Conservation (phyloP, 208 protist species). For the Jaenimonas drosophilae region DNA sequence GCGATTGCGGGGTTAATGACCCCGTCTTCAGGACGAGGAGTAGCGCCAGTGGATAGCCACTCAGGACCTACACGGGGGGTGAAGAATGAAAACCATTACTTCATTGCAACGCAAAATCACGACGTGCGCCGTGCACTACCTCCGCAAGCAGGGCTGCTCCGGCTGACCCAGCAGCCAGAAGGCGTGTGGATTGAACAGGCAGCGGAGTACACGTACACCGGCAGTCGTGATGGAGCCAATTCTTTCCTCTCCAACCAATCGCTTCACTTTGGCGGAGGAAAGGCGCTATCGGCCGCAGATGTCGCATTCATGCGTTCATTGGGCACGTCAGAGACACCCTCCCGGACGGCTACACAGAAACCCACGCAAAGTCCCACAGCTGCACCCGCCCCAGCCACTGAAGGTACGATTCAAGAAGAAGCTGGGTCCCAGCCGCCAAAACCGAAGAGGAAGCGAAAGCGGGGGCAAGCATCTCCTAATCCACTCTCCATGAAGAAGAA, state of each 20-base stretch:
- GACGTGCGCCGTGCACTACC: constrained; percentile 53
- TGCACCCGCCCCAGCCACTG: background rate
- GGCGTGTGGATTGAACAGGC: constrained; percentile 64
- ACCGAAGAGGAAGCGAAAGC: constrained; percentile 5
- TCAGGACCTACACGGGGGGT: background rate
- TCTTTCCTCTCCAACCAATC: too few relatives aligned
- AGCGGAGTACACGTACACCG: constrained; percentile 37
- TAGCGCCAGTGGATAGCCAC: background rate
- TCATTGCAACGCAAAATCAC: constrained; percentile 73
- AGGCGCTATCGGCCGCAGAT: constrained; percentile 14
- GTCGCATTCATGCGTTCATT: constrained; percentile 11
- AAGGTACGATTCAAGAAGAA: too few relatives aligned
- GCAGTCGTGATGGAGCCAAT: background rate
- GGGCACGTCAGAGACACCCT: background rate
- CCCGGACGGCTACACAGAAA: background rate
- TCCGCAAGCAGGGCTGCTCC: constrained; percentile 34
- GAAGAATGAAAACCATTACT: too few relatives aligned
- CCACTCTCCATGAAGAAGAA: constrained; percentile 82
- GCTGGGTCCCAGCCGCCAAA: too few relatives aligned
- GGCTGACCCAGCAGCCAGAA: constrained; percentile 39
- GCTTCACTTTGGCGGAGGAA: constrained; percentile 5
- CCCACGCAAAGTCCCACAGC: background rate
- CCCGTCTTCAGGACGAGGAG: background rate
- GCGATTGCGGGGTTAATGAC: constrained; percentile 13
- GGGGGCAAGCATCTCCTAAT: constrained; percentile 24